These are phyloP conservation scores for Sclerotinia nivalis DNA, from an alignment of 2,329 filamentous ascomycete species.

Conservation along the genomic window DNA sequence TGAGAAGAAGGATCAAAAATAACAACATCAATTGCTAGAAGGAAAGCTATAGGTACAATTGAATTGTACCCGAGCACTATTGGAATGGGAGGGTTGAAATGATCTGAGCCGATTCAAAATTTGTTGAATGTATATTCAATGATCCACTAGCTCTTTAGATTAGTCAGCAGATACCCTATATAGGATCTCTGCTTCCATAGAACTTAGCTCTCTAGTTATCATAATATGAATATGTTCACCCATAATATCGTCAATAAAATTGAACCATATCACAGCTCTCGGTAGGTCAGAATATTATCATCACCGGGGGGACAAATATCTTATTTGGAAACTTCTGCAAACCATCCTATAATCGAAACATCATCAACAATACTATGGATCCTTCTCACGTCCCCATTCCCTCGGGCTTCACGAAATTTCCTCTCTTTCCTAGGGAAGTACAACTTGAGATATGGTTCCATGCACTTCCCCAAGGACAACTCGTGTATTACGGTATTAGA, in stretches of 20 bases:
- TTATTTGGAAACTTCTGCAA: neutral
- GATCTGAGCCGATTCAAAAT: no score
- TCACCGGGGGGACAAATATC: no score
- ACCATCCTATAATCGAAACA: neutral
- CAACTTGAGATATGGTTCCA: conserved; percentile 4
- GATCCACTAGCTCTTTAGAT: no score
- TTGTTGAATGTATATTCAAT: no score
- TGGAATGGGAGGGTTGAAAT: neutral
- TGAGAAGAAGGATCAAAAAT: no score
- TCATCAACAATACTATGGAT: neutral
- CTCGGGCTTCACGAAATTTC: neutral
- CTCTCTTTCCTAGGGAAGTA: neutral
- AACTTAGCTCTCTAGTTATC: no score
- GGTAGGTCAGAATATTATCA: neutral
- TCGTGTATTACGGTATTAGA: neutral
- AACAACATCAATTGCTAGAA: neutral
- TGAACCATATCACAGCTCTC: neutral
- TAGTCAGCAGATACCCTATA: no score
- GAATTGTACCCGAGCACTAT: neutral
- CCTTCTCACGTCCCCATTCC: neutral
- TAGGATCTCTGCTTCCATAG: no score
- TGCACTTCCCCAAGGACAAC: neutral
- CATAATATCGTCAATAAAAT: neutral
- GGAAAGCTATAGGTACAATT: neutral
- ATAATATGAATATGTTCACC: no score